A percentile compares a stretch with the other conserved stretches of the same genome.
Evolutionary conservation across 768 basidiomycete species (phyloP).

Genomic region (Termitomyces sp.): DNA sequence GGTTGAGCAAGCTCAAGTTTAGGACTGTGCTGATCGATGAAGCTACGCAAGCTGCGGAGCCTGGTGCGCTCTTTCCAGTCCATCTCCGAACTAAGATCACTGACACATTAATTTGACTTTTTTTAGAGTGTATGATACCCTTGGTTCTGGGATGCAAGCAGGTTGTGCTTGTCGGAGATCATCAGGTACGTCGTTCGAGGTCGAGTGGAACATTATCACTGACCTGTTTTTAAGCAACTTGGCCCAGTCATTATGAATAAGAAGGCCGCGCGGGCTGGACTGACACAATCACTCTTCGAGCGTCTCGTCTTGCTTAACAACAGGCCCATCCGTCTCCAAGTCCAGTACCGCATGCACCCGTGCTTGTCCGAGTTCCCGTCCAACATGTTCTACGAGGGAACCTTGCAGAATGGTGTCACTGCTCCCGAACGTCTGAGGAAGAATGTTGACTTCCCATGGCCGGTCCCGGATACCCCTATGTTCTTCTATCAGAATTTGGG

Average conservation of each 20-base stretch:
- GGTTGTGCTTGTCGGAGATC: slow-evolving; percentile 96
- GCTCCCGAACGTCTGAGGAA: slow-evolving; percentile 96
- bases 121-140: slow-evolving; percentile 98
- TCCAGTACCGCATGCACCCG: slow-evolving; percentile 99
- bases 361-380: slow-evolving; percentile 99
- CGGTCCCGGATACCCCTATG: slow-evolving; percentile 95
- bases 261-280: slow-evolving; percentile 97
- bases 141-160: slow-evolving; percentile 98
- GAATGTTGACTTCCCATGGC: slow-evolving; percentile 99
- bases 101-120: slow-evolving; percentile 13
- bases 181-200: slow-evolving; percentile 44
- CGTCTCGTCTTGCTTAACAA: slow-evolving; percentile 94
- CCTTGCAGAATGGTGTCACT: slow-evolving; percentile 97
- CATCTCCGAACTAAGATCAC: not conserved
- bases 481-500: slow-evolving; percentile 99
- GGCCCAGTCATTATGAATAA: slow-evolving; percentile 99
- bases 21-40: slow-evolving; percentile 98
- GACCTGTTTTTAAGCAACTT: slow-evolving; percentile 63
- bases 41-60: slow-evolving; percentile 97
- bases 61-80: slow-evolving; percentile 54
- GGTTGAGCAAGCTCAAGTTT: slow-evolving; percentile 96
- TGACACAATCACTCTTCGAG: slow-evolving; percentile 98
- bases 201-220: not conserved
- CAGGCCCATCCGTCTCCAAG: slow-evolving; percentile 95
- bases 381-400: slow-evolving; percentile 99